A percentile compares a stretch with the other conserved stretches of the same genome.
Evolutionary conservation across 805 yeast species (phyloP).

Genomic region (Starmera caribaea): DNA sequence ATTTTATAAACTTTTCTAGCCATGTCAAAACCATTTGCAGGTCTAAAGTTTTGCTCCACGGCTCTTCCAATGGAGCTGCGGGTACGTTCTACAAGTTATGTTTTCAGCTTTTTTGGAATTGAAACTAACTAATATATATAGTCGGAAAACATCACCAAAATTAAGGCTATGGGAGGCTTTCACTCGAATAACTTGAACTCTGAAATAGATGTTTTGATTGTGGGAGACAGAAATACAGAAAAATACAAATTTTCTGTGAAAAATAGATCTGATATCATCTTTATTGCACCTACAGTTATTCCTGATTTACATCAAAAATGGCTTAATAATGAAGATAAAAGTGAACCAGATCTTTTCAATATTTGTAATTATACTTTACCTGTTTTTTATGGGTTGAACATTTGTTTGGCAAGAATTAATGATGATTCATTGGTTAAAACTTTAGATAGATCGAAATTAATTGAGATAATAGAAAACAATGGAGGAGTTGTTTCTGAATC

Average conservation of each 20-base stretch:
- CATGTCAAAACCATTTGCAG: conserved; percentile 13
- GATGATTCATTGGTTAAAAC: conserved; percentile 13
- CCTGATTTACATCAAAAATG: conserved; percentile 37
- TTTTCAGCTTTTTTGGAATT: background rate
- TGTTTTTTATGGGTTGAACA: conserved; percentile 31
- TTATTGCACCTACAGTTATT: conserved; percentile 40
- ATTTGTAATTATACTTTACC: conserved; percentile 24
- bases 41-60: conserved; percentile 19
- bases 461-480: conserved; percentile 25
- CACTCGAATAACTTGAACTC: conserved; percentile 49
- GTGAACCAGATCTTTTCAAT: conserved; percentile 12
- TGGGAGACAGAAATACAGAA: conserved; percentile 48
- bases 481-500: conserved; percentile 47
- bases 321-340: conserved; percentile 39
- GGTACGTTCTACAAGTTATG: background rate
- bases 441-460: conserved; percentile 23
- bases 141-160: conserved; percentile 33
- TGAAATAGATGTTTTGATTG: conserved; percentile 48
- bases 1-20: no score
- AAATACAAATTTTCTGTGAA: conserved; percentile 43
- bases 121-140: conserved; percentile 9
- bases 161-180: conserved; percentile 49
- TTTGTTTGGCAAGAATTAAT: conserved; percentile 28
- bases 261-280: conserved; percentile 45
- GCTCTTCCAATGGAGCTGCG: conserved; percentile 14